Base-by-base conservation (phyloP, 2,329 filamentous ascomycete species). In the Bipolaris oryzae region DNA sequence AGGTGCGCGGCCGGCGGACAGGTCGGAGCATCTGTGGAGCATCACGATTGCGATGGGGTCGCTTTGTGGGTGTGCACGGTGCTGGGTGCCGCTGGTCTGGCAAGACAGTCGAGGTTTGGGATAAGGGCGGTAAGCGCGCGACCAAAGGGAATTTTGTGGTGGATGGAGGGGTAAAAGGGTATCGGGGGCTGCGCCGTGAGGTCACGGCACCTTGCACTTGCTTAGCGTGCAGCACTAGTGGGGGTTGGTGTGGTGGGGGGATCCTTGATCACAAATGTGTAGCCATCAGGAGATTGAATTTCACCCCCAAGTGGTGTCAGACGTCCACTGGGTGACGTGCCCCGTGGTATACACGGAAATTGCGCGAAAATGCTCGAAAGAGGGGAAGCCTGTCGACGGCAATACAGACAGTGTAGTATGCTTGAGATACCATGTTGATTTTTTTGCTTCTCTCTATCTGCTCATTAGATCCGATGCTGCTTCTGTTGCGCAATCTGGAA, bases 121-220 rank as follows among this genome's bases (percentile, higher is more conserved):
- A 34, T 49, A n/a, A 34, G 50, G 23, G 55, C 55, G 55, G 55
- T 57, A 57, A 54, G 55, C 55, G 55, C 55, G 55, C 50, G 41
- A 57, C 35, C 23, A 46, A 41, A 38, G 47, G 49, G 18, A 50
- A 41, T 48, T 43, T 54, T 46, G 38, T 15, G 25, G 42, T 42
- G 48, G 25, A 31, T 53, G 54, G 54, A 49, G 50, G 54, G 54
- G 54, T 57, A 49, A 15, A 31, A 20, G 37, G 15, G 31, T 53
- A 53, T 53, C 39, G 55, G 38, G 33, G 49, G 35, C 53, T 53
- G 55, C 43, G 55, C 34, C 55, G 37, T 57, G 54, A 57, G 54
- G 54, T 57, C 54, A 57, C 54, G 54, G 38, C 41, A 53, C 49
- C 43, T 50, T 31, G 45, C 23, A 38, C 50, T 57, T 57, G 38